These are phyloP conservation scores for Trichodelitschia bisporula DNA, from an alignment of 495 filamentous ascomycete species.

Conservation along the genomic window DNA sequence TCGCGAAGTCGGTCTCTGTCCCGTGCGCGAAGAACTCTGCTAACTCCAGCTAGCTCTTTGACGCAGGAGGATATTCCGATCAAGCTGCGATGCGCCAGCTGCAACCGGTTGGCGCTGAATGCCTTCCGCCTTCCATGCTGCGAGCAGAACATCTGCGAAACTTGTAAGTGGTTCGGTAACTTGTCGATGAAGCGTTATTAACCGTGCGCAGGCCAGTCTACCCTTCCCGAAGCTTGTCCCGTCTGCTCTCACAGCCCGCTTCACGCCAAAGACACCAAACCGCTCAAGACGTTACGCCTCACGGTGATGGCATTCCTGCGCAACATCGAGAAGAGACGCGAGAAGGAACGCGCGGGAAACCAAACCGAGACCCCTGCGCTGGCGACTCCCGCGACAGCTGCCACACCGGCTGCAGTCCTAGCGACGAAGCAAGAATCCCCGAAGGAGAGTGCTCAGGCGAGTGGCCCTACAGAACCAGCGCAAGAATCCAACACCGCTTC, in stretches of 20 bases:
- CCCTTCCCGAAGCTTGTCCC: constrained; percentile 58
- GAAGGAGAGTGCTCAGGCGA: no score
- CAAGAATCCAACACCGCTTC: no score
- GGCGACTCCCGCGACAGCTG: constrained; percentile 1
- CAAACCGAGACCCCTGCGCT: not conserved
- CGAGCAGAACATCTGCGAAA: constrained; percentile 81
- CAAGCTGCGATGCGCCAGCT: constrained; percentile 83
- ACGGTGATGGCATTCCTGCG: constrained; percentile 76
- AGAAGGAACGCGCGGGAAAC: constrained; percentile 24
- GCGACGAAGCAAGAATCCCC: no score
- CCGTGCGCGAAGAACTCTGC: no score
- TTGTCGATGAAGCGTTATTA: constrained; percentile 1
- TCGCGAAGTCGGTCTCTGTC: no score
- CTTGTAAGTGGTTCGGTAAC: constrained; percentile 31
- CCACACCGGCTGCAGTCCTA: constrained; percentile 7
- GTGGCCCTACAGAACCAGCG: no score
- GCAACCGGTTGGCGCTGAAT: constrained; percentile 75
- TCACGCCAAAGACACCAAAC: constrained; percentile 60
- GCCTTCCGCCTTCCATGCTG: constrained; percentile 84
- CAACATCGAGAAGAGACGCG: constrained; percentile 68
- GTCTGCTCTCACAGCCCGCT: constrained; percentile 82
- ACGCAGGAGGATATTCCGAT: constrained; percentile 69
- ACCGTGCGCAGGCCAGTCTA: constrained; percentile 38
- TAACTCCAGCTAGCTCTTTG: constrained; percentile 31
- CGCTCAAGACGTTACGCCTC: constrained; percentile 65